phyloP scores from a whole-genome alignment of 2,329 filamentous ascomycete species.

The Exophiala oligosperma region DNA sequence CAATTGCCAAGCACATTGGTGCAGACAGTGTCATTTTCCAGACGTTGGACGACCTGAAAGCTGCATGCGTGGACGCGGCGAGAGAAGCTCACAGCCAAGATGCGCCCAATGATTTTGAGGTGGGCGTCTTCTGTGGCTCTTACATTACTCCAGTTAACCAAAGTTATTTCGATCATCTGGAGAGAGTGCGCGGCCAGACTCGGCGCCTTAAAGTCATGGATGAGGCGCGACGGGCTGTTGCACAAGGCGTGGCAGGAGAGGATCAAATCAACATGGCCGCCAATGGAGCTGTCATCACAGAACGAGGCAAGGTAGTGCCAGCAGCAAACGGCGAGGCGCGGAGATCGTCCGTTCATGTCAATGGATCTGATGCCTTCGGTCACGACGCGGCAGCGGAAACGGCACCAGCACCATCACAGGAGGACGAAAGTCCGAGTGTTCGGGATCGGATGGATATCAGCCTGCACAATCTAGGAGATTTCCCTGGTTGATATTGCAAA shows the following conservation, averaged over 20 bases:
- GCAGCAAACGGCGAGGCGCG: conserved; percentile 35
- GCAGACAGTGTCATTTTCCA: conserved; percentile 78
- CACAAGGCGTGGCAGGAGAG: conserved; percentile 62
- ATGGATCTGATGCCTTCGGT: background rate
- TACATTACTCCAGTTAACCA: conserved; percentile 79
- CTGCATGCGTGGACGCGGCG: conserved; percentile 72
- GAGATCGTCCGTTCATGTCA: conserved; percentile 9
- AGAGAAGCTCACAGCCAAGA: conserved; percentile 52
- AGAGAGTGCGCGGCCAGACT: conserved; percentile 69
- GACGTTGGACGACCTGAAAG: conserved; percentile 74
- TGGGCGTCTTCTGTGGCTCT: conserved; percentile 86
- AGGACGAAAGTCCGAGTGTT: conserved; percentile 42
- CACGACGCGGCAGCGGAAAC: background rate
- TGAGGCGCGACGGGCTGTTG: conserved; percentile 63
- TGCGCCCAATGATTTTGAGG: conserved; percentile 69
- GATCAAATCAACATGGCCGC: conserved; percentile 63
- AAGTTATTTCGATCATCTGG: conserved; percentile 80
- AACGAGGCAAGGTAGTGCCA: conserved; percentile 58
- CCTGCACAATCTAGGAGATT: conserved; percentile 58
- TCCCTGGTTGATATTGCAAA: conserved; percentile 30
- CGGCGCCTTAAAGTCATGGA: conserved; percentile 67
- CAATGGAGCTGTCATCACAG: conserved; percentile 60
- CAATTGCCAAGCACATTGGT: conserved; percentile 67
- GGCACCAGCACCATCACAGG: conserved; percentile 20
- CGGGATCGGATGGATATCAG: conserved; percentile 60